phyloP scores from a whole-genome alignment of 805 yeast genomes.

The Sungouiozyma intestinalis region DNA sequence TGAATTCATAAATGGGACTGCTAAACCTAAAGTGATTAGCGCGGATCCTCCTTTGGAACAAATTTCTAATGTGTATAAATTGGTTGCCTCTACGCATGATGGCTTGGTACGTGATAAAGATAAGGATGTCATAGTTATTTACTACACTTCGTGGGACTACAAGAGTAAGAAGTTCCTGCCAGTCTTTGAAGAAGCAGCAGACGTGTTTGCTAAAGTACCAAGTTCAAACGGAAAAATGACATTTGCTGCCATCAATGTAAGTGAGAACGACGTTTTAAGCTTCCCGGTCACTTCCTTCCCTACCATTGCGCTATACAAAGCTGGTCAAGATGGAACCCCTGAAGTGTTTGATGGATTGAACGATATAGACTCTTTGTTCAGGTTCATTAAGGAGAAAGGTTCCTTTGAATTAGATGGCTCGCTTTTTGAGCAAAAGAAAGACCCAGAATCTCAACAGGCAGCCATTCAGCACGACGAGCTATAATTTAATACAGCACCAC shows the following conservation, averaged over 20 bases:
- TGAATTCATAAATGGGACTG: slow-evolving; percentile 51
- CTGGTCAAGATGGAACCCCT: slow-evolving; percentile 61
- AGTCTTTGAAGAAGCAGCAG: slow-evolving; percentile 77
- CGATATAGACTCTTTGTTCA: slow-evolving; percentile 57
- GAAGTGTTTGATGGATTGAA: slow-evolving; percentile 60
- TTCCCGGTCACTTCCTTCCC: slow-evolving; percentile 85
- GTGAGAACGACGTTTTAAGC: slow-evolving; percentile 70
- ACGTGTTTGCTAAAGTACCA: slow-evolving; percentile 43
- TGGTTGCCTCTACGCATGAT: slow-evolving; percentile 80
- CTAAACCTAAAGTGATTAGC: slow-evolving; percentile 67
- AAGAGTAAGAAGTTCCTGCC: slow-evolving; percentile 92
- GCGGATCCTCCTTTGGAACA: slow-evolving; percentile 80
- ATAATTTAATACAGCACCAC: no score
- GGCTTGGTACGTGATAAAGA: slow-evolving; percentile 44
- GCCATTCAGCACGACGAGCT: slow-evolving; percentile 6
- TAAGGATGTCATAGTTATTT: slow-evolving; percentile 76
- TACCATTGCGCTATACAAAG: slow-evolving; percentile 84
- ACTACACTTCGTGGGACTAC: slow-evolving; percentile 97
- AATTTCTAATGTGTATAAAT: slow-evolving; percentile 58
- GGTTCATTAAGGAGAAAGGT: slow-evolving; percentile 65
- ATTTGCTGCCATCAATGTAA: slow-evolving; percentile 83
- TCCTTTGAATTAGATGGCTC: slow-evolving; percentile 47
- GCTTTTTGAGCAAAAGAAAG: slow-evolving; percentile 8
- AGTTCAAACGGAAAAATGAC: slow-evolving; percentile 45
- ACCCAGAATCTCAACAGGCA: slow-evolving; percentile 4